phyloP scores from a whole-genome alignment of 1,284 basidiomycete species.

The Sphagnurus paluster region DNA sequence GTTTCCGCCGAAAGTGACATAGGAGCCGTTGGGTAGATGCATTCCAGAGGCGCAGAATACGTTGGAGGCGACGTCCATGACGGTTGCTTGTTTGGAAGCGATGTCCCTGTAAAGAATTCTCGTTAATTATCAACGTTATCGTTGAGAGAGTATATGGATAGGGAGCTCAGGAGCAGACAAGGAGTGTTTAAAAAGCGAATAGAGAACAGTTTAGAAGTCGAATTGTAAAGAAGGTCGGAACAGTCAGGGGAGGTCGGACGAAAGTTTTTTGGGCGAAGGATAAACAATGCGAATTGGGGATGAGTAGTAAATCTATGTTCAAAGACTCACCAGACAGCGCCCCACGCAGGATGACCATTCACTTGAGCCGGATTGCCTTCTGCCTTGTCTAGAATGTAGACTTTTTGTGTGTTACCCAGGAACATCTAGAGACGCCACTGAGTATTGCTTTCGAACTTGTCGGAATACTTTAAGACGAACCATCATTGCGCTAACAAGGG shows the following conservation, averaged over 20 bases:
- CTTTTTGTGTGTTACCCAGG: constrained; percentile 46
- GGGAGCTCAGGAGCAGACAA: too few relatives aligned
- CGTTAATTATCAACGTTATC: too few relatives aligned
- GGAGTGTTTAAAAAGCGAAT: too few relatives aligned
- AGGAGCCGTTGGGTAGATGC: constrained; percentile 68
- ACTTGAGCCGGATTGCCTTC: constrained; percentile 43
- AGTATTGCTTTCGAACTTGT: background rate
- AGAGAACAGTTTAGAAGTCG: too few relatives aligned
- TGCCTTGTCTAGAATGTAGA: constrained; percentile 50
- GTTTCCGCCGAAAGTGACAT: constrained; percentile 70
- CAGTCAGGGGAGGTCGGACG: too few relatives aligned
- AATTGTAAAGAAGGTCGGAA: too few relatives aligned
- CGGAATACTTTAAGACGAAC: constrained; percentile 38
- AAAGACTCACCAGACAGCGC: constrained; percentile 37
- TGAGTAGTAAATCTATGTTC: background rate
- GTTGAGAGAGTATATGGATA: too few relatives aligned
- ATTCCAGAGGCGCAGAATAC: constrained; percentile 81
- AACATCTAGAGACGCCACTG: constrained; percentile 46
- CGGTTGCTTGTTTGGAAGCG: constrained; percentile 43
- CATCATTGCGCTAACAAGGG: constrained; percentile 67
- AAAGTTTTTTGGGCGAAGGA: too few relatives aligned
- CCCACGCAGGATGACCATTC: constrained; percentile 43
- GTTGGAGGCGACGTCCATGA: constrained; percentile 79
- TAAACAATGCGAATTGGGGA: background rate
- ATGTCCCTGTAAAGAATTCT: constrained; percentile 44